Base-by-base conservation (phyloP, 176 grass and related monocot species). In the Bothriochloa decipiens region DNA sequence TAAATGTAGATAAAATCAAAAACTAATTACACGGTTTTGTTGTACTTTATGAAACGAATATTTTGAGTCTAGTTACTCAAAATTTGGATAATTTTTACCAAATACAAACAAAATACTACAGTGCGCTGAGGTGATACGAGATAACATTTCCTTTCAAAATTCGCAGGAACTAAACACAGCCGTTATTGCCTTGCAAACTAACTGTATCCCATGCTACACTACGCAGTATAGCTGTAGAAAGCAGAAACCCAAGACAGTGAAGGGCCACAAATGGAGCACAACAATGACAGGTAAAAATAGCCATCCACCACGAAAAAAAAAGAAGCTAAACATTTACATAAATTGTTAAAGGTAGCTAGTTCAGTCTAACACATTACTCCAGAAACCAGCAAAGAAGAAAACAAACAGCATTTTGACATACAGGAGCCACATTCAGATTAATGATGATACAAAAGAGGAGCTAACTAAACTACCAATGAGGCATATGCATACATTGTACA, bases 401-500 rank as follows among this genome's bases (percentile, higher is more conserved):
- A 67, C 26, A 58, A 41, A 16, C 25, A 29, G 1, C 17, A 85
- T 71, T 75, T 79, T 87, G 85, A 37, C 69, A 87, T 76, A 87
- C 81, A 84, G 29, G 76, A 76, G 69, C 68, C 78, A 78, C 84
- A 75, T 89, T 75, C 83, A 70, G 86, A 76, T 76, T 76, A 72
- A 75, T 80, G 83, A 79, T 86, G 63, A 65, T 29, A 91, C 82
- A 85, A 87, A 87, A 83, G 52, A 92, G 70, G 69, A 61, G 40
- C 80, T 86, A 86, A 72, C 87, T 89, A 84, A 63, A 63, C 83
- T 86, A 86, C n/a, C 70, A 72, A 87, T 72, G 64, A 84, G 78
- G 66, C 71, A 81, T 80, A 70, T 84, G 76, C 85, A 91, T 87
- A 87, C 25, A 87, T 75, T 84, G 70, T 87, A 91, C 81, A 91